Base-by-base conservation (phyloP, 148 eudicot genomes). In the Salicornia ramosissima region DNA sequence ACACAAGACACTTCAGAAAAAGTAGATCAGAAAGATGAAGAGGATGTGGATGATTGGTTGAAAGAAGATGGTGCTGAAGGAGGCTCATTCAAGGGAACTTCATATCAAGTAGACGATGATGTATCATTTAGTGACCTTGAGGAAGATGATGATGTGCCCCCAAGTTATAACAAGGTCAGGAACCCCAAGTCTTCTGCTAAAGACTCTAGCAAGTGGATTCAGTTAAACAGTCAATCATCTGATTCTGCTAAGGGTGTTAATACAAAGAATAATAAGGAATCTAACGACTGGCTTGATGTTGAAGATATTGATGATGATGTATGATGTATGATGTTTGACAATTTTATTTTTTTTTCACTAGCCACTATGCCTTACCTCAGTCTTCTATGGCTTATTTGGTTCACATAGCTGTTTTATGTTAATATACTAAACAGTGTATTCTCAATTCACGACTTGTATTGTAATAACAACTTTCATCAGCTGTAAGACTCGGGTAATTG, bases 81-180 rank as follows among this genome's bases (percentile, higher is more conserved):
- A 52, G 77, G 65, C 65, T 78, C 81, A 42, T 64, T 78, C 28
- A 77, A 77, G 8, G 80, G 80, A 55, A 78, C 78, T 4, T 68
- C 83, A 9, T 76, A 87, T 45, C 84, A 85, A 34, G 28, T 86
- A 6, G 87, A 83, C n/a, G 97, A 85, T 73, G 98, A 77, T 71
- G 73, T 95, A 29, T 88, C 97, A 10, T 91, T 95, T 65, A 95
- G 99, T 68, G 99, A 95, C 82, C 91, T 95, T 58, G 99, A 95
- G 75, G 98, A 88, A 15, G 90, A 95, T 51, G 97, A 95, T 60
- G 96, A 77, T 64, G 85, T 72, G 24, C 80, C 89, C 2, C 52
- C 85, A 31, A 85, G 73, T 71, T 84, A 74, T 61, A 88, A 82
- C 60, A 84, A 83, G 71, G 74, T 54, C 10, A 75, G 76, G 31